A percentile compares a stretch with the other conserved stretches of the same genome.
These are phyloP conservation scores for Vickermania ingenoplastis DNA, from an alignment of 208 protist genomes.

Conservation along the genomic window DNA sequence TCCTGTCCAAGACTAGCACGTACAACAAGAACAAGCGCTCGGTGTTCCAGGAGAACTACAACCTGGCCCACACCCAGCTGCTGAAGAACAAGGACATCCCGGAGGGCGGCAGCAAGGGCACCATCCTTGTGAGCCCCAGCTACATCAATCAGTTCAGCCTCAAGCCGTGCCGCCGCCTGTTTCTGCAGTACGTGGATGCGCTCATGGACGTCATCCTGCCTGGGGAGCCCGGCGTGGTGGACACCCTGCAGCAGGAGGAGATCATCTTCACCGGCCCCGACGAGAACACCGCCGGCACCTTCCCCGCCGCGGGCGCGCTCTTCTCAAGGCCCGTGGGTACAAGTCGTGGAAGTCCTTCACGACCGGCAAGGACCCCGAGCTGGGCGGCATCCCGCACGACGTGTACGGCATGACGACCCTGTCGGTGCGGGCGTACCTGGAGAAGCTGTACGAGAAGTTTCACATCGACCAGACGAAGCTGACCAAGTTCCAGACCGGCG, in stretches of 20 bases:
- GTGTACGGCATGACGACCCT: conserved; percentile 94
- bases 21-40: conserved; percentile 85
- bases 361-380: conserved; percentile 88
- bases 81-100: conserved; percentile 97
- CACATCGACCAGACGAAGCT: conserved; percentile 73
- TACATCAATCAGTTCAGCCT: conserved; percentile 68
- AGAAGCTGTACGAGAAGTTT: conserved; percentile 78
- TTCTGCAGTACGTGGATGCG: conserved; percentile 92
- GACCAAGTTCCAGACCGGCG: conserved; percentile 94
- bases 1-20: conserved; percentile 84
- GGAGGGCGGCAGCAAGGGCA: conserved; percentile 94
- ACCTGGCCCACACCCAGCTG: conserved; percentile 92
- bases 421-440: conserved; percentile 90
- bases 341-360: conserved; percentile 94
- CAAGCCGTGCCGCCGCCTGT: conserved; percentile 60
- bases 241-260: conserved; percentile 72
- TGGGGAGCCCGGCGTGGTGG: conserved; percentile 62
- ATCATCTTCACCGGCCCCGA: conserved; percentile 95
- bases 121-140: conserved; percentile 67
- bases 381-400: conserved; percentile 94
- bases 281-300: conserved; percentile 89
- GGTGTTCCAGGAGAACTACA: conserved; percentile 96
- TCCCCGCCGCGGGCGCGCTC: conserved; percentile 56
- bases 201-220: conserved; percentile 88
- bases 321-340: conserved; percentile 78